Conservation (phyloP, 2,329 filamentous ascomycete genomes). For the Penicillium concentricum region DNA sequence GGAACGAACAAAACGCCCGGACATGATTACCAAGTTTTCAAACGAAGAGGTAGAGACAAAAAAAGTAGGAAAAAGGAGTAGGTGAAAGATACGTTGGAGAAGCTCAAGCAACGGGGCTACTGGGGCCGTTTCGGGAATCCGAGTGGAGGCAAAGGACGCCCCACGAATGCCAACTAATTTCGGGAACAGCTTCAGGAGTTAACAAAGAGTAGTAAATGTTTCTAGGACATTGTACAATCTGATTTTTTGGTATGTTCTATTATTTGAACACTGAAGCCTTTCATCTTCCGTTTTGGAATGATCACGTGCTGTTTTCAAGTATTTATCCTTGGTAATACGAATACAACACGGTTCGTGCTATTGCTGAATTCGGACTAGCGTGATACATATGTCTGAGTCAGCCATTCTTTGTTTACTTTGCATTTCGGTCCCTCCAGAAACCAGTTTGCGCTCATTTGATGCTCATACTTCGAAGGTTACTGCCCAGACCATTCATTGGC, state of each 20-base stretch:
- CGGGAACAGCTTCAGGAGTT: neutral
- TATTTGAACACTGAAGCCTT: neutral
- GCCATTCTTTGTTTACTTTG: constrained; percentile 34
- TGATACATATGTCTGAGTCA: constrained; percentile 27
- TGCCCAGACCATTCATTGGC: constrained; percentile 4
- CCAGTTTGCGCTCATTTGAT: constrained; percentile 9
- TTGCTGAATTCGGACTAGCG: constrained; percentile 11
- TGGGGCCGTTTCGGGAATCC: constrained; percentile 23
- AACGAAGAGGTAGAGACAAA: constrained; percentile 7
- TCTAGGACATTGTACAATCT: neutral
- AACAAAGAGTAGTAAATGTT: neutral
- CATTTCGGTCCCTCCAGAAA: constrained; percentile 12
- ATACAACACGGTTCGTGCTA: constrained; percentile 4
- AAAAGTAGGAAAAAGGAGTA: constrained; percentile 17
- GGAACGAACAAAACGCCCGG: constrained; percentile 69
- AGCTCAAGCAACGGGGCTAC: constrained; percentile 25
- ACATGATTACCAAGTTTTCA: constrained; percentile 50
- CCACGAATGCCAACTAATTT: constrained; percentile 5
- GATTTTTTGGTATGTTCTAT: neutral
- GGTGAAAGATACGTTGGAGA: constrained; percentile 21
- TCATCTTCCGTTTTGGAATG: neutral
- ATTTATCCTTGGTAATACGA: constrained; percentile 3
- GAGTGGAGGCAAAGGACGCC: constrained; percentile 8
- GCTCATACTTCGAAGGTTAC: neutral
- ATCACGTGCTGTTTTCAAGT: neutral